A percentile compares a stretch with the other conserved stretches of the same genome.
phyloP scores from a whole-genome alignment of 2,329 filamentous ascomycete species.

The Trichophyton benhamiae region DNA sequence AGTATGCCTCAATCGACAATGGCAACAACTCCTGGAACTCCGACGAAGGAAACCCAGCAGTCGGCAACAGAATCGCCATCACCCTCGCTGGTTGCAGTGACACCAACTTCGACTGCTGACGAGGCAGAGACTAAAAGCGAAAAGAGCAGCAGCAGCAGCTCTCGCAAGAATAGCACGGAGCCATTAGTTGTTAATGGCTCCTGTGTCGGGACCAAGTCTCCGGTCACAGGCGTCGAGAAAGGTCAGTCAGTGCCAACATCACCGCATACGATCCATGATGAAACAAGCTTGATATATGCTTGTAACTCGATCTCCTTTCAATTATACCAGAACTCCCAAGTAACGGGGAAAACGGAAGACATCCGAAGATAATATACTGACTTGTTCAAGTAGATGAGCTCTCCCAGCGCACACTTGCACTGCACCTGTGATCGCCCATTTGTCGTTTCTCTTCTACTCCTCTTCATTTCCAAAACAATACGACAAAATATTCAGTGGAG shows the following conservation, averaged over 20 bases:
- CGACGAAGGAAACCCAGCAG: not conserved
- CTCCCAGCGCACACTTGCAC: not conserved
- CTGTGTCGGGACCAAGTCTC: constrained; percentile 15
- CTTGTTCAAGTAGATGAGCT: not conserved
- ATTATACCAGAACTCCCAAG: not conserved
- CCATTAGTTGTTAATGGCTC: constrained; percentile 27
- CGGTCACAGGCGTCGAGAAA: not conserved
- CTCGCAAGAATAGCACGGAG: constrained; percentile 16
- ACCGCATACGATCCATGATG: not conserved
- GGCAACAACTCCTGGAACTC: not conserved
- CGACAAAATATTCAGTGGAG: not conserved
- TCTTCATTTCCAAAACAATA: not conserved
- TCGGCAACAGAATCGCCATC: not conserved
- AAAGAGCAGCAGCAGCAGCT: not conserved
- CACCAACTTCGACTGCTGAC: constrained; percentile 12
- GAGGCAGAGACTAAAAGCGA: constrained; percentile 13
- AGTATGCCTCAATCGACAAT: not conserved
- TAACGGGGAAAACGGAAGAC: not conserved
- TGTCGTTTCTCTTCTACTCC: not conserved
- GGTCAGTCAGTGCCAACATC: not conserved
- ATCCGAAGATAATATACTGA: not conserved
- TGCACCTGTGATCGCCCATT: not conserved
- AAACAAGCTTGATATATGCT: not conserved
- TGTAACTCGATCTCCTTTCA: not conserved
- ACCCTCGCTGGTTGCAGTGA: constrained; percentile 9